phyloP scores from a whole-genome alignment of 805 yeast species.

The Candida methanosorbosa region DNA sequence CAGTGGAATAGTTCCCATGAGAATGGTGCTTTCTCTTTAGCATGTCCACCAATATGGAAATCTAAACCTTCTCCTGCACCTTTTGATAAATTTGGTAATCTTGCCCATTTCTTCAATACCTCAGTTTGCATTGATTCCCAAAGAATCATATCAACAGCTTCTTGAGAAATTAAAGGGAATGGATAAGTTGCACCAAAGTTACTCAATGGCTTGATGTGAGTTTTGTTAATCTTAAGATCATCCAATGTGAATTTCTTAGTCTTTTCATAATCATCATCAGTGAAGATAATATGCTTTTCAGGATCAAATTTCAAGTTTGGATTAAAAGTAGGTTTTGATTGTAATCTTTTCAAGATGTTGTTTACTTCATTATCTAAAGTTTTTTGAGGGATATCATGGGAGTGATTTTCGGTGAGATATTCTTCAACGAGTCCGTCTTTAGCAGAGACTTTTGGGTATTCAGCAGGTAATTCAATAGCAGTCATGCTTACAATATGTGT shows the following conservation, averaged over 20 bases:
- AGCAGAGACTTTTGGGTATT: slow-evolving; percentile 12
- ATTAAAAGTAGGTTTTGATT: slow-evolving; percentile 14
- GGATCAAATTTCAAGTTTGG: slow-evolving; percentile 29
- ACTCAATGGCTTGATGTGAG: slow-evolving; percentile 25
- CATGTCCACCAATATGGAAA: slow-evolving; percentile 42
- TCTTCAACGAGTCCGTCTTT: slow-evolving; percentile 5
- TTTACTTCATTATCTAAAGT: slow-evolving; percentile 18
- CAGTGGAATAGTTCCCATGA: slow-evolving; percentile 42
- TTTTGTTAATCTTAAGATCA: slow-evolving; percentile 28
- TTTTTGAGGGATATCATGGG: slow-evolving; percentile 17
- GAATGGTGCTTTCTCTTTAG: slow-evolving; percentile 33
- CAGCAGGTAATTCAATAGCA: background rate
- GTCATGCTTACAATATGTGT: no score
- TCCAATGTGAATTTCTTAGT: slow-evolving; percentile 29
- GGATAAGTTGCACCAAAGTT: slow-evolving; percentile 43
- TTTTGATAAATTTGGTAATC: slow-evolving; percentile 23
- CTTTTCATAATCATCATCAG: slow-evolving; percentile 26
- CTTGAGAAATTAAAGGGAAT: slow-evolving; percentile 49
- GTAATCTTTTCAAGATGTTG: slow-evolving; percentile 9
- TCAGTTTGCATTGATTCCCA: slow-evolving; percentile 41
- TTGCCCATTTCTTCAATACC: slow-evolving; percentile 32
- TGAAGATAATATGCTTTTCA: slow-evolving; percentile 26
- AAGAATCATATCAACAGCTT: slow-evolving; percentile 48
- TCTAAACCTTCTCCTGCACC: slow-evolving; percentile 21
- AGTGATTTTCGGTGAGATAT: slow-evolving; percentile 13